Base-by-base conservation (phyloP, 441 rosid species). In the Mallotus repandus region DNA sequence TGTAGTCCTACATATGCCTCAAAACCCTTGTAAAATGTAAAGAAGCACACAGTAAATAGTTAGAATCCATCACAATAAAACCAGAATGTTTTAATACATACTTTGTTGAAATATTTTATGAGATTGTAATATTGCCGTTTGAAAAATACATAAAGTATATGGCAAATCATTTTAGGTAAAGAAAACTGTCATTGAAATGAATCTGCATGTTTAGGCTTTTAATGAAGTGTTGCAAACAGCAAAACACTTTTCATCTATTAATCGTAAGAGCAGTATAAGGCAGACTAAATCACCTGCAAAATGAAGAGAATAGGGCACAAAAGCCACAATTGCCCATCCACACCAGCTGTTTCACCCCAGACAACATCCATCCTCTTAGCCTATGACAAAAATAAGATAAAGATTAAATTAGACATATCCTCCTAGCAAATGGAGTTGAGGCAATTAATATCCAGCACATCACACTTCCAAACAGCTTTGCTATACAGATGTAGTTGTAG, bases 271-370 rank as follows among this genome's bases (percentile, higher is more conserved):
- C 67, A 19, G 35, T 58, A 72, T 52, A 38, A 59, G 21, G 32
- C 12, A 74, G 68, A 12, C 53, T 35, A 10, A 72, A 53, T 81
- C 75, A 93, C 99, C 99, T 96, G 99, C 87, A 96, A 69, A 76
- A 85, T 79, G 83, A 96, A 96, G 76, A 96, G 95, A 72, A 93
- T 80, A 63, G 98, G 99, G 76, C 89, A 96, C 81, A 96, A 80
- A 48, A 96, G 81, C 99, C 88, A 93, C 76, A 96, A 73, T 56
- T 96, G 98, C 46, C 99, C 98, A 71, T 91, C 93, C 55, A 96
- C 99, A 14, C 99, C 98, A 74, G 99, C 89, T 13, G 99, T 96
- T 89, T 93, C 98, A 69, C 99, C 98, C 99, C 98, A 93, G 46
- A 93, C 98, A 66, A 96, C 99, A 67, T 96, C 98, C 99, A 96